Conservation (phyloP, 2,329 filamentous ascomycete genomes). For the Paecilomyces fulvus region DNA sequence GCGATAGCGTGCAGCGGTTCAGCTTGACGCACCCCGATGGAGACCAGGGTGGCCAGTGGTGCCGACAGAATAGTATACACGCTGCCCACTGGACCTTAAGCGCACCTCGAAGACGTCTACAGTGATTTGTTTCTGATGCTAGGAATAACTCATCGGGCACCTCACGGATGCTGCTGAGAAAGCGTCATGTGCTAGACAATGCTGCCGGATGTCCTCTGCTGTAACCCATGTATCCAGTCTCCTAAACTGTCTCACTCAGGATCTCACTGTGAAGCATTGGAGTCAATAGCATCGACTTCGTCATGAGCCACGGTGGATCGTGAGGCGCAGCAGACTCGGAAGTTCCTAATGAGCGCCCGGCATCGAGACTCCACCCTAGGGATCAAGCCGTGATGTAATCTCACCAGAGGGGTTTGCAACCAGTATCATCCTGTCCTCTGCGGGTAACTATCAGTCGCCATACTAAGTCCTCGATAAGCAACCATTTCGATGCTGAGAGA, state of each 20-base stretch:
- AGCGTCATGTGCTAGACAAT: background rate
- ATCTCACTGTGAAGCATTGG: background rate
- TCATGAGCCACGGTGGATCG: background rate
- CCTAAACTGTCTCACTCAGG: background rate
- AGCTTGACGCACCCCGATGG: background rate
- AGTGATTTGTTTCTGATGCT: background rate
- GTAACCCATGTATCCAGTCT: background rate
- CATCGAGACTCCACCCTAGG: background rate
- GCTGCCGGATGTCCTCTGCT: background rate
- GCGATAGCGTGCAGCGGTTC: background rate
- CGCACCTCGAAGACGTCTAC: background rate
- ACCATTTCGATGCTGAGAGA: background rate
- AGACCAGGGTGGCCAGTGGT: background rate
- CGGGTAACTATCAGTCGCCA: no score
- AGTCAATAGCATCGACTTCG: background rate
- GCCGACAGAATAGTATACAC: background rate
- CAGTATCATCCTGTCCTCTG: background rate
- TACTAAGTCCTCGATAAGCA: background rate
- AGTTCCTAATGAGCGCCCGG: background rate
- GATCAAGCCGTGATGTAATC: background rate
- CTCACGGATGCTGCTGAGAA: no score
- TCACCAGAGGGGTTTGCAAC: background rate
- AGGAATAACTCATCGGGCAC: background rate
- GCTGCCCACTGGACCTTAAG: background rate
- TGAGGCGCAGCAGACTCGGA: background rate